Evolutionary conservation across 345 rosid genomes (phyloP).

Genomic region (Linum tenue): DNA sequence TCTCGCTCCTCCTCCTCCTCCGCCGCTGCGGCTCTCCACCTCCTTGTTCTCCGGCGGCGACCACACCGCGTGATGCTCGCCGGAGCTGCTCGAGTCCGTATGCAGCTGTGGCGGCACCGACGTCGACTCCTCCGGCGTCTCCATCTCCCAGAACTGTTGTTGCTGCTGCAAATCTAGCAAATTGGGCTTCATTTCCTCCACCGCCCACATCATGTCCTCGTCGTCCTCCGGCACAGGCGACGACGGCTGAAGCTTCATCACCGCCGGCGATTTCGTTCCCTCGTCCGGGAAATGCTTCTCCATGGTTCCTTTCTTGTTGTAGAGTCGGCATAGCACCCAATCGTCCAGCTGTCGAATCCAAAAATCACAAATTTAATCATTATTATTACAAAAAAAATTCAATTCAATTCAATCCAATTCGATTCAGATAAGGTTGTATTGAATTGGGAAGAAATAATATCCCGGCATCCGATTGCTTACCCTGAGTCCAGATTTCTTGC

Average conservation of each 20-base stretch:
- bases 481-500: slow-evolving; percentile 49
- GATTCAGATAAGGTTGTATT: neutral
- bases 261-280: neutral
- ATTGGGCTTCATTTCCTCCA: neutral
- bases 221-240: neutral
- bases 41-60: slow-evolving; percentile 1
- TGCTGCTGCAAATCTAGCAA: neutral
- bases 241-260: neutral
- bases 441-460: neutral
- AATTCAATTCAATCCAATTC: neutral
- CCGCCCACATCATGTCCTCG: neutral
- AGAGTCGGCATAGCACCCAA: neutral
- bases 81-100: neutral
- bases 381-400: no score
- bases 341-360: neutral
- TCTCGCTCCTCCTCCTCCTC: no score
- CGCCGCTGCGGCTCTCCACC: neutral
- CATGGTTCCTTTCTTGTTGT: neutral
- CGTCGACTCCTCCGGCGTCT: neutral
- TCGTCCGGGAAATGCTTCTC: neutral
- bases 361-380: no score
- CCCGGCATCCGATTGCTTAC: slow-evolving; percentile 20
- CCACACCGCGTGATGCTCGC: neutral
- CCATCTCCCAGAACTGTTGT: neutral
- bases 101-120: neutral